Percentiles rank a stretch among this genome's conserved stretches.
phyloP scores from a whole-genome alignment of 345 rosid species.

The Pelargonium nanum region DNA sequence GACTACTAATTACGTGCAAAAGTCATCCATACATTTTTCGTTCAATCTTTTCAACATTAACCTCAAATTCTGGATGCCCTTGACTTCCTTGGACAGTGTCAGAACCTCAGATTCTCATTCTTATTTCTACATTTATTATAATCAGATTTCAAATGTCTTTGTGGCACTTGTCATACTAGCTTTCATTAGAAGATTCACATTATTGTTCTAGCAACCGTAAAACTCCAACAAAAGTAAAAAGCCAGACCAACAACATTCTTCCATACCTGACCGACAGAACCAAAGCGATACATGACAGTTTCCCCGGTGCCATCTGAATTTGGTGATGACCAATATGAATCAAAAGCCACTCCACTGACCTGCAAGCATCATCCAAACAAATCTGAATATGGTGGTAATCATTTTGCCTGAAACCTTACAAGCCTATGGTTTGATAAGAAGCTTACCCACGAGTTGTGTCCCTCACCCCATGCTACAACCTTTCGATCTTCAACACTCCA shows the following conservation, averaged over 20 bases:
- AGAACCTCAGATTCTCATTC: no score
- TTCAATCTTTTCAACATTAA: no score
- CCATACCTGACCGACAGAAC: conserved; percentile 98
- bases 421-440: conserved; percentile 7
- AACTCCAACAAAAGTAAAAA: no score
- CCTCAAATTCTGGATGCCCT: no score
- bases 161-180: no score
- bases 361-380: conserved; percentile 31
- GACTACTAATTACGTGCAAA: no score
- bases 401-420: background rate
- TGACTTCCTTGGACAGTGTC: no score
- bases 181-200: no score
- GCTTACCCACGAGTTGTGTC: conserved; percentile 98
- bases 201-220: background rate
- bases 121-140: no score
- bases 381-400: background rate
- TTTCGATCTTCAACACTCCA: conserved; percentile 99
- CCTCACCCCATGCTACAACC: conserved; percentile 99
- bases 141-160: no score
- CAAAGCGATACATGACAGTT: conserved; percentile 85
- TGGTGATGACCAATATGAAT: conserved; percentile 87
- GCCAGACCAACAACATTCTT: background rate
- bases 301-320: conserved; percentile 78
- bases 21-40: no score
- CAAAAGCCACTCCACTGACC: conserved; percentile 99